A percentile compares a stretch with the other conserved stretches of the same genome.
Conservation (phyloP, 2,329 filamentous ascomycete species). For the Tricladium varicosporioides region DNA sequence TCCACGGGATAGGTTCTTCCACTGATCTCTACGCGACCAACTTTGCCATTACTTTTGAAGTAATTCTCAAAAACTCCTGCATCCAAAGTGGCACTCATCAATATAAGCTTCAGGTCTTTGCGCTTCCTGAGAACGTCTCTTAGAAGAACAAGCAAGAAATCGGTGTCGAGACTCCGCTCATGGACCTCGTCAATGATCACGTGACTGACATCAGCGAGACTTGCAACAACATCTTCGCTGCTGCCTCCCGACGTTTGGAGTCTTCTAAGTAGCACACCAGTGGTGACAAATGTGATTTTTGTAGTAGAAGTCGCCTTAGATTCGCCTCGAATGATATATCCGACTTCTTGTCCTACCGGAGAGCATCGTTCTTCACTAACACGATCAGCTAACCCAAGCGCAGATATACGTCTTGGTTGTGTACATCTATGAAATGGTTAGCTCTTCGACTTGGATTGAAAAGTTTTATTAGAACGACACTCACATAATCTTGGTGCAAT, state of each 20-base stretch:
- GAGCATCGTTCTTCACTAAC: conserved; percentile 89
- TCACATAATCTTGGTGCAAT: conserved; percentile 75
- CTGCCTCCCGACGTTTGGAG: conserved; percentile 86
- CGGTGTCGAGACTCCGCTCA: conserved; percentile 90
- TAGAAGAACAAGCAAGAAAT: conserved; percentile 86
- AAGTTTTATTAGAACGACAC: background rate
- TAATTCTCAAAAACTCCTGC: conserved; percentile 82
- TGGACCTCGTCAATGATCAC: conserved; percentile 97
- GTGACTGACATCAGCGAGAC: conserved; percentile 87
- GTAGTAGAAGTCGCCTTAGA: conserved; percentile 72
- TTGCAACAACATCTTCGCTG: conserved; percentile 75
- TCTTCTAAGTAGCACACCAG: conserved; percentile 84
- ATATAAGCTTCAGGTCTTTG: conserved; percentile 80
- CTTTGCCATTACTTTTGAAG: conserved; percentile 68
- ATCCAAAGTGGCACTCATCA: conserved; percentile 97
- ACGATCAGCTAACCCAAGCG: conserved; percentile 87
- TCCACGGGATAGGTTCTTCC: conserved; percentile 87
- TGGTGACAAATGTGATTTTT: conserved; percentile 93
- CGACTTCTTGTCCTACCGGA: conserved; percentile 80
- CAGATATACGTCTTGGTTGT: conserved; percentile 91
- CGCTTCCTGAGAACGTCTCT: conserved; percentile 74
- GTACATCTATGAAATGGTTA: conserved; percentile 57
- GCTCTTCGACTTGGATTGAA: background rate
- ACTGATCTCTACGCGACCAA: conserved; percentile 81
- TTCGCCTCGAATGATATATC: conserved; percentile 89